Evolutionary conservation across 2,329 filamentous ascomycete species (phyloP).

Genomic region (Samsoniella hepiali): DNA sequence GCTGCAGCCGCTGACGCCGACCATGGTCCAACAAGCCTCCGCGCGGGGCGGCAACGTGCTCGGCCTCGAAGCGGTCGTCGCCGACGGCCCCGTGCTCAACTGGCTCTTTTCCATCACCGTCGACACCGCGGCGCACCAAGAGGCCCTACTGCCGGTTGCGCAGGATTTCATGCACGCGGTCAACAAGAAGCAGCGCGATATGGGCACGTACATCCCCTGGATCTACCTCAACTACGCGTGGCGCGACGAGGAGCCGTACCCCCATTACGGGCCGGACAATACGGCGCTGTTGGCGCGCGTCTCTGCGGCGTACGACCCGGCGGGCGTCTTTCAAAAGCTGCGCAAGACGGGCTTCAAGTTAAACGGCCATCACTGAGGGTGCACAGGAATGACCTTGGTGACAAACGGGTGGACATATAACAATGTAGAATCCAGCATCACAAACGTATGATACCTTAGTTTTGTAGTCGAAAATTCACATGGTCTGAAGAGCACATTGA

Average conservation of each 20-base stretch:
- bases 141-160: constrained; percentile 31
- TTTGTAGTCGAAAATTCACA: too few species aligned
- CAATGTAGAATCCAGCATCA: too few species aligned
- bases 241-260: constrained; percentile 36
- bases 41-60: constrained; percentile 31
- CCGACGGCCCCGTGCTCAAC: constrained; percentile 34
- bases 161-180: constrained; percentile 27
- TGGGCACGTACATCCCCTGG: constrained; percentile 33
- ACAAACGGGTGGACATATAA: too few species aligned
- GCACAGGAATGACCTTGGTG: too few species aligned
- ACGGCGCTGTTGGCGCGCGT: constrained; percentile 30
- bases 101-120: constrained; percentile 40
- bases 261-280: constrained; percentile 36
- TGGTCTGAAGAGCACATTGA: too few species aligned
- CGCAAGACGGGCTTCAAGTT: constrained; percentile 31
- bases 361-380: neutral
- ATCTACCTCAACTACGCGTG: constrained; percentile 45
- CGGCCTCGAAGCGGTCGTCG: constrained; percentile 33
- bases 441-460: too few species aligned
- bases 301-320: constrained; percentile 33
- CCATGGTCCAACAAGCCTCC: constrained; percentile 26
- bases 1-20: constrained; percentile 33
- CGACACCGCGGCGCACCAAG: constrained; percentile 35
- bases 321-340: constrained; percentile 34
- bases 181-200: constrained; percentile 26